These are phyloP conservation scores for Agapanthus africanus DNA, from an alignment of 106 monocot genomes.

Conservation along the genomic window DNA sequence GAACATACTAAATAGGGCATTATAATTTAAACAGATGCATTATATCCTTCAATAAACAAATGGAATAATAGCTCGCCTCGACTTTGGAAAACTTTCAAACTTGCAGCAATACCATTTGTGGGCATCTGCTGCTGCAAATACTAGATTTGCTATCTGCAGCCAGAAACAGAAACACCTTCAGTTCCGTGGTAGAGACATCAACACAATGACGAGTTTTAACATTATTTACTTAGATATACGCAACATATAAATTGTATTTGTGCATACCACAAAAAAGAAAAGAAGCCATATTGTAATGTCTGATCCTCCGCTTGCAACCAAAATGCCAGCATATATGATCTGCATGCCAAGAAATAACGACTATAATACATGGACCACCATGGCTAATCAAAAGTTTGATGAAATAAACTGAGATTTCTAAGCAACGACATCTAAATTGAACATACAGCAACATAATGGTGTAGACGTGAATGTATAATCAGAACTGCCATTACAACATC, in stretches of 20 bases:
- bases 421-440: neutral
- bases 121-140: constrained; percentile 75
- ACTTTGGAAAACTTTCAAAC: constrained; percentile 65
- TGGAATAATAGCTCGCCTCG: constrained; percentile 59
- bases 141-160: constrained; percentile 66
- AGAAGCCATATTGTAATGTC: constrained; percentile 78
- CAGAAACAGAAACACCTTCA: neutral
- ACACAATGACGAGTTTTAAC: neutral
- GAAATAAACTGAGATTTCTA: neutral
- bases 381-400: no score
- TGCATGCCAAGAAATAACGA: constrained; percentile 21
- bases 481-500: neutral
- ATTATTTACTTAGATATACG: neutral
- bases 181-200: neutral
- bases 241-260: neutral
- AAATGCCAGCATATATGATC: constrained; percentile 81
- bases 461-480: neutral
- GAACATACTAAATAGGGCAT: no score
- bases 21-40: no score
- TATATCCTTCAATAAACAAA: constrained; percentile 60
- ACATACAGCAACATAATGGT: neutral
- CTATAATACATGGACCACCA: no score
- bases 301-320: constrained; percentile 63
- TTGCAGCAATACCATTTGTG: constrained; percentile 81
- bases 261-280: constrained; percentile 77